These are phyloP conservation scores for Euphorbia corollata DNA, from an alignment of 441 rosid species.

Conservation along the genomic window DNA sequence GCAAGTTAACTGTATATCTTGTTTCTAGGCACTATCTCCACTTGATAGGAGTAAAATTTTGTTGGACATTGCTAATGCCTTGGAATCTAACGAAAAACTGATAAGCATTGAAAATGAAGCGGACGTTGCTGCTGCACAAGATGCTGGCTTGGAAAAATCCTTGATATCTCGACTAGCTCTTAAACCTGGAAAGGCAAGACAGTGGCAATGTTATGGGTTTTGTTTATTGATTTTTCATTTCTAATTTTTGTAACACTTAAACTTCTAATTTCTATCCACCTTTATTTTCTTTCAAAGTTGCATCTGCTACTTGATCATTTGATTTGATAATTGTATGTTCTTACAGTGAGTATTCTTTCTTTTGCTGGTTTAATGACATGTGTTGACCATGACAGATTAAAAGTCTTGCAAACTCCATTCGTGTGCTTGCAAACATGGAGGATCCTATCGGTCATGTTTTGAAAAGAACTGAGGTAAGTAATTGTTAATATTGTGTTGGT, in stretches of 20 bases:
- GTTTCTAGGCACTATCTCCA: constrained; percentile 69
- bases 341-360: neutral
- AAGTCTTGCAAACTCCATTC: constrained; percentile 71
- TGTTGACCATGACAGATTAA: constrained; percentile 48
- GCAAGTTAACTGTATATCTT: constrained; percentile 18
- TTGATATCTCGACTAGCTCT: constrained; percentile 74
- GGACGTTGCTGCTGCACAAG: constrained; percentile 74
- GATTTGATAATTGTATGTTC: neutral
- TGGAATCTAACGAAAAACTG: constrained; percentile 63
- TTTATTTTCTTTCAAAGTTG: neutral
- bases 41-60: constrained; percentile 65
- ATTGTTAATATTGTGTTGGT: constrained; percentile 9
- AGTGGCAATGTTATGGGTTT: constrained; percentile 1
- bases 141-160: constrained; percentile 69
- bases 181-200: constrained; percentile 84
- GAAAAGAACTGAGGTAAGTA: constrained; percentile 79
- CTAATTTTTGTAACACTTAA: neutral
- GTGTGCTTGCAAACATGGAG: constrained; percentile 89
- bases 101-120: constrained; percentile 71
- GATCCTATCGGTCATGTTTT: constrained; percentile 80
- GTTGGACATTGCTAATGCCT: constrained; percentile 72
- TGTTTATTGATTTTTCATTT: constrained; percentile 1
- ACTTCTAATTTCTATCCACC: constrained; percentile 3
- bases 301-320: neutral
- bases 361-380: constrained; percentile 16